Evolutionary conservation across 768 basidiomycete species (phyloP), one percentile per base, ranked within the genome.

Genomic region (Tulasnella sp.): DNA sequence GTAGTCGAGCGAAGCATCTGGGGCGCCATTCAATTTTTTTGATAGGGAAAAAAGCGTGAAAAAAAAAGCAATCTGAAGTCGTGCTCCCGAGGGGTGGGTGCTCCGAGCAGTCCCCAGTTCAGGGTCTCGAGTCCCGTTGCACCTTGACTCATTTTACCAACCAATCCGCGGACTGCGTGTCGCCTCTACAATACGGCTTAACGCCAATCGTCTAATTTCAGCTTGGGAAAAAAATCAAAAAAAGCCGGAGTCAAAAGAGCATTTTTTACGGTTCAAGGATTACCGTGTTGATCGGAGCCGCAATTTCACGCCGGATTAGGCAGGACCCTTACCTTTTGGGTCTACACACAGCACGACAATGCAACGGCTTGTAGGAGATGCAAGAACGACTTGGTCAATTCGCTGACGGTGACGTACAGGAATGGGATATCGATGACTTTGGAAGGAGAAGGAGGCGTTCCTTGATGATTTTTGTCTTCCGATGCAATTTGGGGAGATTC

Each of bases 81-180:
- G 58, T 17, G 58, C 14, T 25, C 29, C 25, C n/a, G n/a, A n/a
- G n/a, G n/a, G n/a, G n/a, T n/a, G n/a, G n/a, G n/a, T n/a, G n/a
- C n/a, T n/a, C n/a, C n/a, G n/a, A n/a, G n/a, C n/a, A n/a, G n/a
- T n/a, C 54, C 54, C n/a, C 25, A 34, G 58, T 64, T 12, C 58
- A 64, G 58, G 58, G 58, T 64, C 58, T 34, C 58, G 25, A 34
- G 58, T 64, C 25, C n/a, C 58, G 58, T 64, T 64, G 58, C 58
- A 64, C 58, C 25, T 64, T 64, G 58, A 64, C 58, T 64, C 58
- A 64, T 64, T 14, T 25, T n/a, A 49, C 31, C 58, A 64, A 12
- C 58, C 58, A 64, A 64, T 64, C 58, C 58, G 58, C 58, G 58
- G 58, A 64, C 58, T 64, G 58, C 58, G 58, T 64, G 58, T 64